These are phyloP conservation scores for Fibroporia radiculosa DNA, from an alignment of 768 basidiomycete genomes.

Conservation along the genomic window DNA sequence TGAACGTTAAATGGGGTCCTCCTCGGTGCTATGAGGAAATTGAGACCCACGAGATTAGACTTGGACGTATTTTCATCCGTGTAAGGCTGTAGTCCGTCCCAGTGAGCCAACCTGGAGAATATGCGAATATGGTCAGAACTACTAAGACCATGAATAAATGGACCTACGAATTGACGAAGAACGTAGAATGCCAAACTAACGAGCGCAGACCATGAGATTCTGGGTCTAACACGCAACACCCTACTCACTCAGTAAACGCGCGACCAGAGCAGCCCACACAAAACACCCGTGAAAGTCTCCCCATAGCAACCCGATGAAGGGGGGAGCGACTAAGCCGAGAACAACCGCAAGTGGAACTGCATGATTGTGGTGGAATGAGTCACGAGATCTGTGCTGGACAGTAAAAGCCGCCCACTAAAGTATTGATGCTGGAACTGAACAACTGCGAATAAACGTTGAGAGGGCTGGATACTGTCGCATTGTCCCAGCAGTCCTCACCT, in stretches of 20 bases:
- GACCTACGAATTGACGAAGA: conserved; percentile 61
- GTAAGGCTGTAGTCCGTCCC: conserved; percentile 75
- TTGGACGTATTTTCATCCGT: conserved; percentile 74
- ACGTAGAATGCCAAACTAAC: conserved; percentile 63
- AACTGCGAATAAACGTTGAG: conserved; percentile 29
- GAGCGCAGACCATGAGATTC: neutral
- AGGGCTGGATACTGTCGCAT: neutral
- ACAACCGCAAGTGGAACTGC: conserved; percentile 54
- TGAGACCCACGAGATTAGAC: conserved; percentile 52
- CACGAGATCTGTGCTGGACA: neutral
- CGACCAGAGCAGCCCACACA: conserved; percentile 65
- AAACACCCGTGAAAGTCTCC: conserved; percentile 59
- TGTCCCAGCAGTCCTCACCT: conserved; percentile 31
- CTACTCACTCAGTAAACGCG: conserved; percentile 48
- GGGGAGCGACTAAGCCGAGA: conserved; percentile 52
- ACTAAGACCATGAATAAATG: neutral
- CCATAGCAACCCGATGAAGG: conserved; percentile 48
- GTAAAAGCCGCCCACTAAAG: conserved; percentile 35
- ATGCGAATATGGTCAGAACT: neutral
- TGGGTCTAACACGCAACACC: neutral
- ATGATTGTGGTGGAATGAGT: too few species aligned
- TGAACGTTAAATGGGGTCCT: neutral
- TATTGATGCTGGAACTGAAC: conserved; percentile 65
- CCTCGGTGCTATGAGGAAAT: neutral
- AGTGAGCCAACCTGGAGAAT: conserved; percentile 56